Evolutionary conservation across 2,329 filamentous ascomycete species (phyloP), one percentile per base, ranked within the genome.

Genomic region (Alternaria burnsii): DNA sequence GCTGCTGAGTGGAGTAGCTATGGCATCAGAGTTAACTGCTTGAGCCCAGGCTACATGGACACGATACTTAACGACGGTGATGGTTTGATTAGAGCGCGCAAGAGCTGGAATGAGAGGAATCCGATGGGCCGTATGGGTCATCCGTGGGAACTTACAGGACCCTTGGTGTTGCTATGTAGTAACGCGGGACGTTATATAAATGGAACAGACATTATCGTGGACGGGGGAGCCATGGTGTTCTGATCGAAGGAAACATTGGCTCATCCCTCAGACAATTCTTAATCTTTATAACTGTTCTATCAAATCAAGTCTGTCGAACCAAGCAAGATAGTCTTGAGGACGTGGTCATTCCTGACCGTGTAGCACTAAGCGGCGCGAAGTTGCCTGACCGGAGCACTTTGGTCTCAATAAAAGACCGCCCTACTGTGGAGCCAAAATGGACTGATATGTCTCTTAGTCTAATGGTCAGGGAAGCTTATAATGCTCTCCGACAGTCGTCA

Each of bases 11-110:
- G 90, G 91, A 88, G 88, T 1, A 78, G 81, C 1, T 84, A 89
- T 72, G 91, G 91, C 0, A 91, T 94, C 61, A 79, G 89, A 3
- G 88, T 91, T 5, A 93, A 94, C 68, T 86, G 83, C 18, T 83
- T 94, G 44, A 88, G 84, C 40, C 91, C 91, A 0, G 91, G 91
- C 0, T 93, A 93, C 68, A 92, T 93, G 87, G 90, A 92, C 69
- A 92, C 90, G 0, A 86, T 91, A 12, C 77, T 93, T 48, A 93
- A 92, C 70, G 88, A 88, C 60, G 88, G 89, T 0, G 83, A 85
- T 8, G 86, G 85, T 0, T 73, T 91, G 47, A 82, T 82, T 11
- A 80, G 81, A 38, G 83, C 84, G 38, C 80, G 86, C 58, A 78
- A 79, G 30, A 81, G 83, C 2, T 91, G 89, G 89, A 81, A 81